Evolutionary conservation across 371 early-diverging fungal genomes (phyloP).

Genomic region (Capillidium heterosporum): DNA sequence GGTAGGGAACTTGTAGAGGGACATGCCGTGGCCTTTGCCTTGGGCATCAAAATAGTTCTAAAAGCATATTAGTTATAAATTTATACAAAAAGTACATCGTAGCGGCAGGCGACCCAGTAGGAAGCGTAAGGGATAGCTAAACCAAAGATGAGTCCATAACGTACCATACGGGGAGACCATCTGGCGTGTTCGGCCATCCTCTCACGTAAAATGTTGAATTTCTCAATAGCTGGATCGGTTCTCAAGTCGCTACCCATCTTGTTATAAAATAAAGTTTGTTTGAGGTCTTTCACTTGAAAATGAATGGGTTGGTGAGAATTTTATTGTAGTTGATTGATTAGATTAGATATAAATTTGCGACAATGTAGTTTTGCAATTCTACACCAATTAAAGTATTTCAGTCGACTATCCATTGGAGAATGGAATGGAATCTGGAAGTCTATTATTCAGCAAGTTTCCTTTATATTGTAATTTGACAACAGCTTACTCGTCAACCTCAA

Average conservation of each 20-base stretch:
- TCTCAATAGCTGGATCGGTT: not conserved
- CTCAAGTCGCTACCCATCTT: not conserved
- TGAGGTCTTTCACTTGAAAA: too few relatives aligned
- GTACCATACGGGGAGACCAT: not conserved
- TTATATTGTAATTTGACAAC: too few relatives aligned
- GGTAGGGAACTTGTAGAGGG: not conserved
- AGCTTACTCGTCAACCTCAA: too few relatives aligned
- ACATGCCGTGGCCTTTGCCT: slow-evolving; percentile 1
- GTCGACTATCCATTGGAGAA: too few relatives aligned
- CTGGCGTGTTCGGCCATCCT: not conserved
- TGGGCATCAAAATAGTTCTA: slow-evolving; percentile 1
- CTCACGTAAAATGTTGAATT: not conserved
- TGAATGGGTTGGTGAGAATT: too few relatives aligned
- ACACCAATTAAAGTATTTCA: too few relatives aligned
- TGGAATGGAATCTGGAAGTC: too few relatives aligned
- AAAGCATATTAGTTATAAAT: not conserved
- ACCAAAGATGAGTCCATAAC: not conserved
- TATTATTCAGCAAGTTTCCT: too few relatives aligned
- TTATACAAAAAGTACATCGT: not conserved
- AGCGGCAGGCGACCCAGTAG: not conserved
- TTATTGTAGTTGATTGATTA: too few relatives aligned
- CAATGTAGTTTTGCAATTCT: too few relatives aligned
- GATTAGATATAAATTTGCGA: too few relatives aligned
- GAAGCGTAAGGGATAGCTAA: not conserved
- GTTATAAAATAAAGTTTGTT: not conserved